These are phyloP conservation scores for Fomitopsis pinicola DNA, from an alignment of 1,284 basidiomycete species.

Conservation along the genomic window DNA sequence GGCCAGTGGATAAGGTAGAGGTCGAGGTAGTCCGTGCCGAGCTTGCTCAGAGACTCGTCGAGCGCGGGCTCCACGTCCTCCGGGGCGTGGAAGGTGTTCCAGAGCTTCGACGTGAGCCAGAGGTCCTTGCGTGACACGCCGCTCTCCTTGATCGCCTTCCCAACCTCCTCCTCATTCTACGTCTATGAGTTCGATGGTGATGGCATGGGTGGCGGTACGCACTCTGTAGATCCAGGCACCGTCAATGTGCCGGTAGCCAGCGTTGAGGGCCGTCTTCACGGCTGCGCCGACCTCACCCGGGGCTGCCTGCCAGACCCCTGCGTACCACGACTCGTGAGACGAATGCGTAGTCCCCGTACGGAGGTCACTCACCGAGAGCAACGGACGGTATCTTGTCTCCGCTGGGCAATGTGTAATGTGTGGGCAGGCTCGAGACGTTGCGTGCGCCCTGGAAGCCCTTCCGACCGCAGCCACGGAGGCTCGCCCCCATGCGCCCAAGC, in stretches of 20 bases:
- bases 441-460: slow-evolving; percentile 13
- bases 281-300: slow-evolving; percentile 53
- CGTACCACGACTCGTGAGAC: neutral
- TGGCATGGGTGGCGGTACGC: slow-evolving; percentile 3
- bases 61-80: slow-evolving; percentile 65
- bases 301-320: slow-evolving; percentile 62
- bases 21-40: slow-evolving; percentile 78
- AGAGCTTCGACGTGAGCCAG: slow-evolving; percentile 58
- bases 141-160: slow-evolving; percentile 37
- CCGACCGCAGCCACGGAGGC: slow-evolving; percentile 8
- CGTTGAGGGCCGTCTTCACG: slow-evolving; percentile 53
- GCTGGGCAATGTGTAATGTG: slow-evolving; percentile 51
- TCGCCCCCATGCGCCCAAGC: slow-evolving; percentile 3
- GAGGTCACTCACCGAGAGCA: slow-evolving; percentile 43
- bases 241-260: slow-evolving; percentile 75
- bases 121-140: slow-evolving; percentile 38
- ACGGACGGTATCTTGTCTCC: slow-evolving; percentile 60
- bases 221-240: slow-evolving; percentile 68
- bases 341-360: too few species aligned
- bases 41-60: slow-evolving; percentile 61
- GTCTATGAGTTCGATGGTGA: neutral
- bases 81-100: slow-evolving; percentile 66
- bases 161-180: slow-evolving; percentile 51
- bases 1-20: slow-evolving; percentile 83
- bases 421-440: slow-evolving; percentile 34